phyloP scores from a whole-genome alignment of 2,329 filamentous ascomycete species.

The Calonectria multiphialidica region DNA sequence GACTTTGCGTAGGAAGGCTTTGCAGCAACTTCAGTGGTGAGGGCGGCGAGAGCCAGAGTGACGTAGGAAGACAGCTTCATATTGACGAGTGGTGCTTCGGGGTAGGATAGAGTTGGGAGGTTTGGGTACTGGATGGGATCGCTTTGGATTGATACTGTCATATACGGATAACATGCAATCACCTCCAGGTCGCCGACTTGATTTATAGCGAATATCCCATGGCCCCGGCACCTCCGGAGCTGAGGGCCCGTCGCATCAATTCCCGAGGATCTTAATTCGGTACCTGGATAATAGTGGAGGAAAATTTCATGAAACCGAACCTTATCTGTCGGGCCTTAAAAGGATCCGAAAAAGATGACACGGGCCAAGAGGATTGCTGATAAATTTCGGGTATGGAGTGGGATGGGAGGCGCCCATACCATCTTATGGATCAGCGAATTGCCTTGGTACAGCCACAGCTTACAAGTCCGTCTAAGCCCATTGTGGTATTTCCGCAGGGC shows the following conservation, averaged over 20 bases:
- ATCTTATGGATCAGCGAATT: neutral
- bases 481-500: neutral
- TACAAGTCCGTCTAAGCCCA: neutral
- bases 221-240: neutral
- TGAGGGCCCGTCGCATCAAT: neutral
- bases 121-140: too few relatives aligned
- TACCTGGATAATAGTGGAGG: neutral
- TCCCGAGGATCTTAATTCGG: neutral
- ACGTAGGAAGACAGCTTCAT: neutral
- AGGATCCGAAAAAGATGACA: neutral
- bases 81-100: neutral
- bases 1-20: neutral
- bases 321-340: neutral
- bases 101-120: neutral
- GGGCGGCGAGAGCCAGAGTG: neutral
- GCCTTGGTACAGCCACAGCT: neutral
- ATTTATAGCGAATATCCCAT: neutral
- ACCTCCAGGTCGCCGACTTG: neutral
- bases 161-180: too few relatives aligned
- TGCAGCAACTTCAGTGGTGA: neutral
- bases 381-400: conserved; percentile 1
- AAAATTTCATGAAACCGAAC: neutral
- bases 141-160: too few relatives aligned
- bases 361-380: neutral
- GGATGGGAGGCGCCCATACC: neutral